Base-by-base conservation (phyloP, 306 rosid species). In the Datisca glomerata region DNA sequence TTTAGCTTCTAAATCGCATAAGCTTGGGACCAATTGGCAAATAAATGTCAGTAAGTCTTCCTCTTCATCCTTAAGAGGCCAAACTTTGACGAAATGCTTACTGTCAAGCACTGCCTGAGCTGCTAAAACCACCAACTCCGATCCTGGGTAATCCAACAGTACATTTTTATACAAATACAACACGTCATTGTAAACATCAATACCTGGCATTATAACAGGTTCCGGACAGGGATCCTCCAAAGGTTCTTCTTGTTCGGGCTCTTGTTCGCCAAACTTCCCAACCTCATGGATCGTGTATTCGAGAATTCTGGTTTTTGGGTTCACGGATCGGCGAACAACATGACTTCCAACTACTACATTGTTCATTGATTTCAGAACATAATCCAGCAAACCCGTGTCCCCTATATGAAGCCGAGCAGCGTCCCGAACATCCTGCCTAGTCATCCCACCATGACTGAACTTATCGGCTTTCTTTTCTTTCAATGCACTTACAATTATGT, bases 391-490 rank as follows among this genome's bases (percentile, higher is more conserved):
- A 2, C 96, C 85, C 0, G 89, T 87, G 59, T 82, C 93, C 0
- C 89, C 89, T n/a, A 87, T 74, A 31, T 76, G 73, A 1, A 66
- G 51, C 2, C 94, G 71, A 0, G 96, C 94, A 0, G 80, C 78
- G 3, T 87, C 94, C 36, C 96, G 53, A 2, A 87, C 96, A 50
- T 87, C 74, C 45, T 87, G 94, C 51, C 96, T 37, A 16, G 93
- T 72, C 95, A 85, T 85, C 33, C 95, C 87, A 27, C 74, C 59
- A 49, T 71, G 73, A 25, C 72, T 71, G 2, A 45, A 34, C 18
- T 49, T 53, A 23, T 36, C 41, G 24, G 58, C 74, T 52, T 64
- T 82, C 74, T 79, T 75, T 16, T 71, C 87, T 57, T 76, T 76
- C 53, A 80, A 46, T 18, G 95, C 81, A 29, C 58, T 75, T 3